Conservation (phyloP, 192 early-diverging fungal species). For the Backusella psychrophila region DNA sequence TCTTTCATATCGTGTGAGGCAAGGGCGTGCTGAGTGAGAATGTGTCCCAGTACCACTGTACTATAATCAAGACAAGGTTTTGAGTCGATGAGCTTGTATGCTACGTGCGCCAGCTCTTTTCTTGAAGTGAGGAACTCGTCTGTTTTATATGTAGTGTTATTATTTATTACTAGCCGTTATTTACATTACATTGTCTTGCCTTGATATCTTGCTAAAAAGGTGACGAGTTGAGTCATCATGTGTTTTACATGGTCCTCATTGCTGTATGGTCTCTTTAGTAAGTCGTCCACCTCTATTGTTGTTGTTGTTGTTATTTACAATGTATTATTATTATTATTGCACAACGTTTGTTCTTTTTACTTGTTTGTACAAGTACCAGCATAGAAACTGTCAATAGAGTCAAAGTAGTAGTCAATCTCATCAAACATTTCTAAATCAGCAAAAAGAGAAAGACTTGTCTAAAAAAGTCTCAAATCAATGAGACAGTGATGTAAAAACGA, state of each 20-base stretch:
- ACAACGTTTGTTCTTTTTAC: not conserved
- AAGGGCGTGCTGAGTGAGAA: conserved; percentile 29
- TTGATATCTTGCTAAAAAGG: conserved; percentile 33
- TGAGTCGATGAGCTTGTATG: conserved; percentile 54
- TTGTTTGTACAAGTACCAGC: conserved; percentile 23
- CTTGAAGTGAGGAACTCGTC: conserved; percentile 46
- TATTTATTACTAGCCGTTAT: not conserved
- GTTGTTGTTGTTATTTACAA: not conserved
- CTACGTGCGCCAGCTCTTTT: conserved; percentile 40
- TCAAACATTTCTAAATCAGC: conserved; percentile 8
- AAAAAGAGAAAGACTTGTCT: not conserved
- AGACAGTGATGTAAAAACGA: no score
- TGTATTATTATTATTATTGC: not conserved
- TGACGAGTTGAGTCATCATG: conserved; percentile 22
- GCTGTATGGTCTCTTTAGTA: conserved; percentile 16
- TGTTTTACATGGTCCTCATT: conserved; percentile 18
- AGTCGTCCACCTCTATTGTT: conserved; percentile 32
- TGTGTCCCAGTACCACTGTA: conserved; percentile 25
- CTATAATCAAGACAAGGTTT: conserved; percentile 40
- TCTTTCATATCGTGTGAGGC: conserved; percentile 25
- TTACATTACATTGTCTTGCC: not conserved
- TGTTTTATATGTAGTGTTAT: conserved; percentile 12
- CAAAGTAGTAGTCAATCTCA: conserved; percentile 35
- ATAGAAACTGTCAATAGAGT: conserved; percentile 31
- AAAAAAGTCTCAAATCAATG: not conserved